Base-by-base conservation (phyloP, 2,329 filamentous ascomycete genomes). In the Hymenoscyphus albidus region DNA sequence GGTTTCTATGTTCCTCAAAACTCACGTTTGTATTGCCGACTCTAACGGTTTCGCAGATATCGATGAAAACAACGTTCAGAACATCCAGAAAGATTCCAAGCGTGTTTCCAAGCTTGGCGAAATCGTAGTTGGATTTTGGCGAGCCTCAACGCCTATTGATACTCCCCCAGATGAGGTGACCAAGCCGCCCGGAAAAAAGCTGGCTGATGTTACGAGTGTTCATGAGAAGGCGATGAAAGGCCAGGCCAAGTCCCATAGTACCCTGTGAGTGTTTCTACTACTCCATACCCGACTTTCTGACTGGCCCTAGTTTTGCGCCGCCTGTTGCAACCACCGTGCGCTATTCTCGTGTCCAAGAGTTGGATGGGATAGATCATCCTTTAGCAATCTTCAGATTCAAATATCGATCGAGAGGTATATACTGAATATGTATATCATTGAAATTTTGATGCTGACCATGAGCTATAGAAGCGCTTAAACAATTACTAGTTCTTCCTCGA, bases 321-420 rank as follows among this genome's bases (percentile, higher is more conserved):
- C 42, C 14, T 7, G 42, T 48, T n/a, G 13, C 14, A 18, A 48
- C 3, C 16, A 4, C 42, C 6, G 32, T 32, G 27, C 16, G 0
- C 12, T 18, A 10, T 2, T 14, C 44, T 10, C 1, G 35, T 12
- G n/a, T 14, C 6, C 6, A 31, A 0, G 9, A 18, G 10, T 31
- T 70, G 31, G 70, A 71, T 68, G 70, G 65, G 1, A 35, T 7
- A 10, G 64, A 68, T 22, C 22, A 68, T 40, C 67, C 66, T 1
- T 5, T 69, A 27, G 66, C 57, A 13, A 62, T 60, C 10, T 72
- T 71, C 59, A 67, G 32, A 40, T 74, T 74, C 64, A 70, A 70
- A 32, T 75, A 74, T 48, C 65, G 71, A 13, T 71, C 68, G 22
- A 61, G 63, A 38, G 65, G 72, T 71, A 64, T 3, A 57, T 39